Conservation (phyloP, 768 basidiomycete species). For the Suillus discolor region DNA sequence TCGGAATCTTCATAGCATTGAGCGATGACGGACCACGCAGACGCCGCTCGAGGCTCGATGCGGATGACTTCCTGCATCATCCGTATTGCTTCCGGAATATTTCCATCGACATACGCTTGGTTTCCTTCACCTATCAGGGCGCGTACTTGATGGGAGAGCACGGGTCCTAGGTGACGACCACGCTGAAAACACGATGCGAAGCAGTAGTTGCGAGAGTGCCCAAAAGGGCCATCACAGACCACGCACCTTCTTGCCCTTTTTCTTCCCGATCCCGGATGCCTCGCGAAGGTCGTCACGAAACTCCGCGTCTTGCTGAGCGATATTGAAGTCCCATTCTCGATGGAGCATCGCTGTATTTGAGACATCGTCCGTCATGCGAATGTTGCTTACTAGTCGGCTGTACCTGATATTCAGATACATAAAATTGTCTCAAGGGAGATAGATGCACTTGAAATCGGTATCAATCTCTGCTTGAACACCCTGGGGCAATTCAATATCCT, state of each 20-base stretch:
- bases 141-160: conserved; percentile 69
- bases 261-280: conserved; percentile 71
- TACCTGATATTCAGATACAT: not conserved
- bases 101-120: conserved; percentile 76
- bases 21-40: conserved; percentile 88
- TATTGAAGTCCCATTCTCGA: conserved; percentile 74
- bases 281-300: conserved; percentile 75
- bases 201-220: not conserved
- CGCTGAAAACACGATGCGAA: conserved; percentile 17
- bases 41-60: conserved; percentile 82
- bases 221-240: not conserved
- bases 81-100: conserved; percentile 68
- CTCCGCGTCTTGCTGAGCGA: conserved; percentile 67
- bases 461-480: conserved; percentile 39
- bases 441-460: conserved; percentile 59
- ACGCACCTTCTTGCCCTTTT: conserved; percentile 48
- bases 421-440: conserved; percentile 8
- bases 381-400: conserved; percentile 71
- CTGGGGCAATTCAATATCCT: conserved; percentile 42
- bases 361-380: conserved; percentile 53
- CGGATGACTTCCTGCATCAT: conserved; percentile 92
- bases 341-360: conserved; percentile 50
- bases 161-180: conserved; percentile 55
- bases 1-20: conserved; percentile 77
- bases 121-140: conserved; percentile 85